Evolutionary conservation across 2,329 filamentous ascomycete species (phyloP).

Genomic region (Pseudocercospora eumusae): DNA sequence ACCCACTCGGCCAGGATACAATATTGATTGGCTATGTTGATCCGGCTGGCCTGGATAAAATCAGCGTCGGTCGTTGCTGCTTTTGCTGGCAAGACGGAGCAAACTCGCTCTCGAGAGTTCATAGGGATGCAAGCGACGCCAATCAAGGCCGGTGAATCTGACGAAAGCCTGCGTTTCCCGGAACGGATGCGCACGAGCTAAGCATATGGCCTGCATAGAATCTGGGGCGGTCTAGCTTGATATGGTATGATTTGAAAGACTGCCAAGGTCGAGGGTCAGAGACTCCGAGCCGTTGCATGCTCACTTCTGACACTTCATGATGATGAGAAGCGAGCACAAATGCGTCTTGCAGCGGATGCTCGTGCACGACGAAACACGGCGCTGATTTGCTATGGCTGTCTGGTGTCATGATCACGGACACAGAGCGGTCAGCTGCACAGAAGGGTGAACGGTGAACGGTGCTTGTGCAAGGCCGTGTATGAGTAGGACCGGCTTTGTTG

Average conservation of each 20-base stretch:
- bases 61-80: not conserved
- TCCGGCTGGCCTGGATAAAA: constrained; percentile 3
- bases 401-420: not conserved
- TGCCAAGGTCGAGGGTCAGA: constrained; percentile 14
- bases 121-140: constrained; percentile 16
- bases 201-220: constrained; percentile 12
- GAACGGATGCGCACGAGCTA: constrained; percentile 16
- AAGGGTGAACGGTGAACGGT: not conserved
- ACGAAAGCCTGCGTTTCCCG: constrained; percentile 17
- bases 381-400: not conserved
- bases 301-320: too few species aligned
- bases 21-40: constrained; percentile 3
- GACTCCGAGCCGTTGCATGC: constrained; percentile 14
- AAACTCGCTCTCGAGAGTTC: not conserved
- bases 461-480: not conserved
- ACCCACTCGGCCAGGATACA: not conserved
- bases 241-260: not conserved
- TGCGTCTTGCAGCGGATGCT: not conserved
- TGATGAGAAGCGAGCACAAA: too few species aligned
- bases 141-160: constrained; percentile 16
- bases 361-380: not conserved
- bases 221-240: not conserved
- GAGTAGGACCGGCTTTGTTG: not conserved
- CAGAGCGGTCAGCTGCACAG: not conserved
- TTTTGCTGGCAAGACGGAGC: constrained; percentile 1